Conservation (phyloP, 768 basidiomycete species). For the Podaxis pistillaris region DNA sequence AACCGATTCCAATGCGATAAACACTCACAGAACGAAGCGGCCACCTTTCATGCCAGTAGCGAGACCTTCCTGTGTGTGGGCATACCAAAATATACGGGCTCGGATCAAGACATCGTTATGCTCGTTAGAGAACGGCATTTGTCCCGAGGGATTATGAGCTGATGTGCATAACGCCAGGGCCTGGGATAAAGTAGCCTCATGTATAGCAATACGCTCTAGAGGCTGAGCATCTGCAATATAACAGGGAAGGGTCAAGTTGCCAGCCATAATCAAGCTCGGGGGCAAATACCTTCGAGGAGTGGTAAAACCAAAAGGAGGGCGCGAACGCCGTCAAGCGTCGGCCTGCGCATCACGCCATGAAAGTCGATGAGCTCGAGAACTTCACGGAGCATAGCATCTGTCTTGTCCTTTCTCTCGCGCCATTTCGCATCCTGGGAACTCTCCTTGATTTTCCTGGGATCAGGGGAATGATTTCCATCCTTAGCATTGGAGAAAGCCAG, state of each 20-base stretch:
- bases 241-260: neutral
- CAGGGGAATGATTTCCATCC: conserved; percentile 10
- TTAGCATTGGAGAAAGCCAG: neutral
- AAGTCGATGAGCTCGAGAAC: conserved; percentile 79
- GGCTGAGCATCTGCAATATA: conserved; percentile 37
- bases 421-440: conserved; percentile 31
- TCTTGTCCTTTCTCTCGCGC: conserved; percentile 49
- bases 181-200: conserved; percentile 82
- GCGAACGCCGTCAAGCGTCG: conserved; percentile 85
- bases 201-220: conserved; percentile 59
- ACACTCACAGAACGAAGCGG: conserved; percentile 71
- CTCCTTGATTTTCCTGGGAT: conserved; percentile 25
- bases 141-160: conserved; percentile 28
- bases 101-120: conserved; percentile 64
- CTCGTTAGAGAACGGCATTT: conserved; percentile 42
- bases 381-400: conserved; percentile 72
- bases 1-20: neutral
- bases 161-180: conserved; percentile 72
- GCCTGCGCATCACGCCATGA: conserved; percentile 74
- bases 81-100: conserved; percentile 87
- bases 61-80: conserved; percentile 82
- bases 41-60: conserved; percentile 83
- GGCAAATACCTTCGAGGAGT: conserved; percentile 69
- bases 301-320: conserved; percentile 78
- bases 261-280: neutral